Evolutionary conservation across 108 stramenopile species (phyloP), one percentile per base, ranked within the genome.

Genomic region (Asterionellopsis glacialis): DNA sequence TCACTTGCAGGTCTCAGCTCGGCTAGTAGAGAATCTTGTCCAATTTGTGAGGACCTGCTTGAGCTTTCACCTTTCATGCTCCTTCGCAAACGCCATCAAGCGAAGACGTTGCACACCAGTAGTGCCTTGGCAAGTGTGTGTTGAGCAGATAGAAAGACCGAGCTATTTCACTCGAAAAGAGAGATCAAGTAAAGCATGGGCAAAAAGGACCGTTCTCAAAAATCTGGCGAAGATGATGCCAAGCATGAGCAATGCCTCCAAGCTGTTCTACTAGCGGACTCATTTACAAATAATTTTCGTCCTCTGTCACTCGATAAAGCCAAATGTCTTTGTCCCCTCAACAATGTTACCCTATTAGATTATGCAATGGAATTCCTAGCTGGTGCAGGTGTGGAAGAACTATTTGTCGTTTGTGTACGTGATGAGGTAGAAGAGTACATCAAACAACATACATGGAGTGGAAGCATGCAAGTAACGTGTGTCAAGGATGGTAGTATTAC

Each of bases 281-380:
- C 83, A 50, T 93, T 96, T 54, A 63, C 82, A 19, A 72, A 73
- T 33, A 77, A 84, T 22, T 95, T 95, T 69, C 83, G 90, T 51
- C 96, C 96, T 33, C 68, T 61, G 11, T 57, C 65, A 14, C 38
- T 75, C 16, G 74, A 76, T 59, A 56, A 43, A 21, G 59, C 79
- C 47, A 87, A 93, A 57, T 76, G 90, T 14, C 64, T 99, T 21
- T 94, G 96, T 45, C 95, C 95, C 3, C 76, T 99, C 51, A 96
- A 95, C 64, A 97, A 97, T 70, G 84, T 97, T 28, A 75, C 94
- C 0, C 58, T 99, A 64, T 52, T 99, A 25, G 93, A 97, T 62
- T 96, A 98, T 69, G 70, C 91, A 2, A 68, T 99, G 55, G 97
- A 98, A 70, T 96, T 95, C 59, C 72, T 97, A 59, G 88, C 91